Conservation (phyloP, 345 rosid genomes). For the Aegle marmelos region DNA sequence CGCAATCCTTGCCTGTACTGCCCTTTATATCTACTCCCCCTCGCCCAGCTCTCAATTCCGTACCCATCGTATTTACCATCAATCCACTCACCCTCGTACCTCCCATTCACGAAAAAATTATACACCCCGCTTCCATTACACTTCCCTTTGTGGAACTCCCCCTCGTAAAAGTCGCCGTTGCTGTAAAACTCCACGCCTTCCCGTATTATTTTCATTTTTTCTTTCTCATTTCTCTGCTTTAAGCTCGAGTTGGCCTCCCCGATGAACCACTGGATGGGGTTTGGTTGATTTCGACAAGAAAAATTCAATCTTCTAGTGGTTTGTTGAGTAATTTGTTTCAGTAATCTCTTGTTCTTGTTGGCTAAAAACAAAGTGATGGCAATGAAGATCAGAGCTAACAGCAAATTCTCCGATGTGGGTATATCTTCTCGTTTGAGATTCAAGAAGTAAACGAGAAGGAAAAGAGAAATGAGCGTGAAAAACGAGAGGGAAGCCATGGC, state of each 20-base stretch:
- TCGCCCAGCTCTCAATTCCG: slow-evolving; percentile 92
- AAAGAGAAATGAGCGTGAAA: slow-evolving; percentile 42
- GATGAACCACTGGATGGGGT: slow-evolving; percentile 79
- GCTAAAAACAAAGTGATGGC: slow-evolving; percentile 83
- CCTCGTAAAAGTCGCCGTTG: slow-evolving; percentile 92
- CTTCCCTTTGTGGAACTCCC: slow-evolving; percentile 78
- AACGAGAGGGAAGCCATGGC: slow-evolving; percentile 55
- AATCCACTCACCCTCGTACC: slow-evolving; percentile 94
- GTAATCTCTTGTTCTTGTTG: slow-evolving; percentile 58
- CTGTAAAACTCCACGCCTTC: slow-evolving; percentile 84
- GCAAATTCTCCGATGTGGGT: slow-evolving; percentile 72
- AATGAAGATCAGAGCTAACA: slow-evolving; percentile 65
- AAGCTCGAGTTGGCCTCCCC: slow-evolving; percentile 39
- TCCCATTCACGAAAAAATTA: slow-evolving; percentile 65
- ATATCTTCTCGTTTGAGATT: slow-evolving; percentile 56
- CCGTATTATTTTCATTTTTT: slow-evolving; percentile 34
- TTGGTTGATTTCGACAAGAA: slow-evolving; percentile 35
- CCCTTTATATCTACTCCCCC: slow-evolving; percentile 91
- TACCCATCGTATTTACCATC: slow-evolving; percentile 87
- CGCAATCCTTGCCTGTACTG: slow-evolving; percentile 77
- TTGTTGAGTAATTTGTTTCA: slow-evolving; percentile 53
- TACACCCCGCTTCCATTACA: slow-evolving; percentile 96
- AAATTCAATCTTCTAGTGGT: slow-evolving; percentile 37
- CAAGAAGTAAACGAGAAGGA: slow-evolving; percentile 45
- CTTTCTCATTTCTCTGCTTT: not conserved